Percentiles rank a stretch among this genome's conserved stretches.
These are phyloP conservation scores for Entrophospora sp. DNA, from an alignment of 192 early-diverging fungal species.

Conservation along the genomic window DNA sequence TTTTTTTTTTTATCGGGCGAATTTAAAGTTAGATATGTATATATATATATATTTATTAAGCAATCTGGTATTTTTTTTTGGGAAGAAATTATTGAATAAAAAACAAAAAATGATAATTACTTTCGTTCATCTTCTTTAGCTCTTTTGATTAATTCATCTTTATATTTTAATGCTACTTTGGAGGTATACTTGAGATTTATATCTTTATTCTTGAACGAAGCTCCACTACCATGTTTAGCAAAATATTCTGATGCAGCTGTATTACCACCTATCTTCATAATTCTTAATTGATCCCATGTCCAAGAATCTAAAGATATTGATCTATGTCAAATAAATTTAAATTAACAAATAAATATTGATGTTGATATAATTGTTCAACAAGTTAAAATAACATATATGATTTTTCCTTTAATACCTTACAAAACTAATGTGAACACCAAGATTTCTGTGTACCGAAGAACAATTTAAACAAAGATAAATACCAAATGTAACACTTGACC, in stretches of 20 bases:
- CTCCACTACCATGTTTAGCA: conserved; percentile 54
- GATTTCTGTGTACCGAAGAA: conserved; percentile 88
- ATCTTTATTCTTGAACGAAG: conserved; percentile 46
- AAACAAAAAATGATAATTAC: too few relatives aligned
- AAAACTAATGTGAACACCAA: conserved; percentile 97
- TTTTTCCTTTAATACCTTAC: conserved; percentile 55
- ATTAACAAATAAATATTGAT: too few relatives aligned
- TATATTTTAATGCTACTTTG: conserved; percentile 67
- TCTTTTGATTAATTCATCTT: conserved; percentile 61
- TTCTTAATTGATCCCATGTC: conserved; percentile 86
- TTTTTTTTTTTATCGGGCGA: too few relatives aligned
- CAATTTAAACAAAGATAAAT: conserved; percentile 96
- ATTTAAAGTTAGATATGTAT: too few relatives aligned
- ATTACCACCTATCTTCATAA: conserved; percentile 88
- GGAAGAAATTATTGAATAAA: too few relatives aligned
- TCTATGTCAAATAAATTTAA: too few relatives aligned
- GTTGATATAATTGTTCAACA: too few relatives aligned
- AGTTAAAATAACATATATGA: too few relatives aligned
- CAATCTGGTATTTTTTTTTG: too few relatives aligned
- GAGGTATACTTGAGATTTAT: conserved; percentile 76
- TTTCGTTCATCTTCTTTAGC: conserved; percentile 57
- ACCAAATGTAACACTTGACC: conserved; percentile 90
- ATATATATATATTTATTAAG: too few relatives aligned
- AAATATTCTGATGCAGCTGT: conserved; percentile 72
- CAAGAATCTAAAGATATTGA: conserved; percentile 87